Evolutionary conservation across 2,329 filamentous ascomycete genomes (phyloP).

Genomic region (Fusarium lyarnte): DNA sequence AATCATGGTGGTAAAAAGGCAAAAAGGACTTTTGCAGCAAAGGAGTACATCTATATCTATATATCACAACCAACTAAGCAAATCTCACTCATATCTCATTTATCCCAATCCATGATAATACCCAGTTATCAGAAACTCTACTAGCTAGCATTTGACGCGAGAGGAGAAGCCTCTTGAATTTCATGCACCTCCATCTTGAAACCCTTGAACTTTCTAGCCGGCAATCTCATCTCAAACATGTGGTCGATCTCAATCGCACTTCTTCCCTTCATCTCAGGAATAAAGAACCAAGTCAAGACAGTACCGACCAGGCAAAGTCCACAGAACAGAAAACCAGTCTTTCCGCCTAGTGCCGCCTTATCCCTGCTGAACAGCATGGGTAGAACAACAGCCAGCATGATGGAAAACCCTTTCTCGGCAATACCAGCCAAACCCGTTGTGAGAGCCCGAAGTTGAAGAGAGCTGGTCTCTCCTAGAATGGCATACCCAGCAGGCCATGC

Average conservation of each 20-base stretch:
- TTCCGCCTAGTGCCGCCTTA: constrained; percentile 50
- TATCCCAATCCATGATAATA: neutral
- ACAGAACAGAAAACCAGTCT: constrained; percentile 54
- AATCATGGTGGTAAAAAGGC: accelerated
- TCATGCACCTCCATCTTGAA: constrained; percentile 11
- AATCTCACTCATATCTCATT: neutral
- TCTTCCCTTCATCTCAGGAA: constrained; percentile 40
- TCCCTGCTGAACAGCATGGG: constrained; percentile 46
- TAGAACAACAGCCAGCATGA: constrained; percentile 39
- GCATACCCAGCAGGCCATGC: constrained; percentile 55
- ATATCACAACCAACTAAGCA: neutral
- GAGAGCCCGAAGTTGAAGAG: constrained; percentile 33
- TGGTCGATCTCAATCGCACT: constrained; percentile 37
- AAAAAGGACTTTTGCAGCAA: no score
- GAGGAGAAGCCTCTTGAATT: constrained; percentile 13
- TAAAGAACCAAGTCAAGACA: constrained; percentile 37
- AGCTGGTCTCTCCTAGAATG: constrained; percentile 47
- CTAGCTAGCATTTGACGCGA: neutral
- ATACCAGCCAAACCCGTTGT: constrained; percentile 54
- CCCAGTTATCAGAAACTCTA: accelerated
- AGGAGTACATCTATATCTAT: neutral
- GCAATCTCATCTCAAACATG: constrained; percentile 31
- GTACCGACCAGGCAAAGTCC: constrained; percentile 38
- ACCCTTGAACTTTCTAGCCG: constrained; percentile 26
- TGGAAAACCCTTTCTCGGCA: constrained; percentile 50